Evolutionary conservation across 192 early-diverging fungal species (phyloP), one percentile per base, ranked within the genome.

Genomic region (Coemansia sp.): DNA sequence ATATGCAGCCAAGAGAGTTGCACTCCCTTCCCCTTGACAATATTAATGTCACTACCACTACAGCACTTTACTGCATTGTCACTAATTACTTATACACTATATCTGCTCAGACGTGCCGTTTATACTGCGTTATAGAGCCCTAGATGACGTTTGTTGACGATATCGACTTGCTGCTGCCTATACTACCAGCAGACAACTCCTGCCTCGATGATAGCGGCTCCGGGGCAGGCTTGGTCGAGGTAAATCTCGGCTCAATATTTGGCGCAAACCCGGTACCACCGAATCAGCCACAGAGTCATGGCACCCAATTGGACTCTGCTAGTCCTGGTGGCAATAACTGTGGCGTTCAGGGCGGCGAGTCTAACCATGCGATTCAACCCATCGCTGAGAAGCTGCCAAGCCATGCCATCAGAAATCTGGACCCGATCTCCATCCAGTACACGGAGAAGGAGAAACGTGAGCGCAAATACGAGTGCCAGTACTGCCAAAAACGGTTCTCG

Each of bases 401-500:
- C 15, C 12, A 4, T 3, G 39, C 34, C 39, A 32, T 30, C 15
- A 49, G 24, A 15, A 60, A 65, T 18, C 1, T 35, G 16, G 64
- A 75, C 50, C 20, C 29, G 1, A 53, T 74, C 8, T 50, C 60
- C 2, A 61, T 75, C 30, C 79, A 72, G 59, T 76, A 75, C 32
- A 82, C 70, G 1, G 73, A 76, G 29, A 82, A 82, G 47, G 79
- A 82, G 30, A 75, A 82, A 61, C 74, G 67, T 16, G 68, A 82
- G 63, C 79, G 79, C 67, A 82, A 76, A 53, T 88, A 88, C 40
- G 76, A 84, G 45, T 88, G 87, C 63, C 59, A 73, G 47, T 74
- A 84, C 65, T 88, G 87, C 66, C 71, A 80, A 59, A 88, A 87
- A 64, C 78, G 84, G 0, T 88, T 88, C 45, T 76, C 84, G 10